Percentiles rank a stretch among this genome's conserved stretches.
These are phyloP conservation scores for Marsdenia floribunda DNA, from an alignment of 257 asterid genomes.

Conservation along the genomic window DNA sequence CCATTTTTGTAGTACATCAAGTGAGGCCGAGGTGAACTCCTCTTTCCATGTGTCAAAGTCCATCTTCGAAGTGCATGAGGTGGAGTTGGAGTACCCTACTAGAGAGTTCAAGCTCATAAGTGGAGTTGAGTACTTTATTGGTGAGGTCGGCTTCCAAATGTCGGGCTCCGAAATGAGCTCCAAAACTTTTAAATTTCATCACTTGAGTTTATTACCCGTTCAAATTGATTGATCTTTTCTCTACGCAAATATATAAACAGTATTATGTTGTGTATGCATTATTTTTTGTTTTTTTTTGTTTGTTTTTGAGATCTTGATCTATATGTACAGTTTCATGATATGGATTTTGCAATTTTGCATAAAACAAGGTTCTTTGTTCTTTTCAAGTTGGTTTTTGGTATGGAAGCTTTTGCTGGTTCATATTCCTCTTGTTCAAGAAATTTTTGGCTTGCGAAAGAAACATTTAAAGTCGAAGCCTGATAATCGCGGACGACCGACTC, in stretches of 20 bases:
- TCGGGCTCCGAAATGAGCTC: too few species aligned
- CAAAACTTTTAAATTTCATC: too few species aligned
- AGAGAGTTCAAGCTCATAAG: too few species aligned
- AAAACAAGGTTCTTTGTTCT: background rate
- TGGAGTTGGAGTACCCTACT: too few species aligned
- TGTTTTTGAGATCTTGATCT: background rate
- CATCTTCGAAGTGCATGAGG: too few species aligned
- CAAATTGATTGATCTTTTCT: background rate
- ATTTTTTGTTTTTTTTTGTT: background rate
- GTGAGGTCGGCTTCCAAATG: too few species aligned
- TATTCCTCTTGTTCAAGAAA: conserved; percentile 92
- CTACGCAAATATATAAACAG: background rate
- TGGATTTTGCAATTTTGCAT: conserved; percentile 3
- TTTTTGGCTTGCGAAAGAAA: conserved; percentile 69
- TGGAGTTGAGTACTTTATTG: too few species aligned
- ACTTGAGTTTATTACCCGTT: too few species aligned
- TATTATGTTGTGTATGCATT: background rate
- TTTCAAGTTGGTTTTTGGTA: conserved; percentile 84
- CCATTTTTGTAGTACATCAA: too few species aligned
- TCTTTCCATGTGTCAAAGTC: too few species aligned
- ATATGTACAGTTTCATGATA: background rate
- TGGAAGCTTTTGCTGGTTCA: conserved; percentile 96
- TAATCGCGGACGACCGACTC: conserved; percentile 52
- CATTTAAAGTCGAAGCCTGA: conserved; percentile 60
- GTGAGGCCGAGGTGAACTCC: too few species aligned